phyloP scores from a whole-genome alignment of 2,329 filamentous ascomycete species.

The Chrysosporium keratinophilum region DNA sequence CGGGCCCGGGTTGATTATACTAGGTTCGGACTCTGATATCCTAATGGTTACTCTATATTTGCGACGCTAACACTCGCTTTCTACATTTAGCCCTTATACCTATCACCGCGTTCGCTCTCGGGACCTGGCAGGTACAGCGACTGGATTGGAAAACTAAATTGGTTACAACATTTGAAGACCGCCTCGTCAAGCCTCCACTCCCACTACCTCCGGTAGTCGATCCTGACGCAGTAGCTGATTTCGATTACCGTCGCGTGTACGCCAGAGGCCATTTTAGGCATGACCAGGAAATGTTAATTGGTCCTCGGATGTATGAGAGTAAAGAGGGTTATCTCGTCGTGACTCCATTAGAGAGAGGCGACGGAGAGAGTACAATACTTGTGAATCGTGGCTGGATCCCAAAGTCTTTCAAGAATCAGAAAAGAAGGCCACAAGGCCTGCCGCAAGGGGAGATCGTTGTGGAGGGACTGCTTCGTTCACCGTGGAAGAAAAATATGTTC shows the following conservation, averaged over 20 bases:
- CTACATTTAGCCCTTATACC: slow-evolving; percentile 60
- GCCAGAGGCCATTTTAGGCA: slow-evolving; percentile 67
- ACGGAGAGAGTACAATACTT: slow-evolving; percentile 57
- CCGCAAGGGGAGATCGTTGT: slow-evolving; percentile 63
- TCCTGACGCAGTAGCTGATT: slow-evolving; percentile 68
- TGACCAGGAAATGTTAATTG: slow-evolving; percentile 92
- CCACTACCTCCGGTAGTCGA: slow-evolving; percentile 78
- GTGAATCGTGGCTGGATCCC: slow-evolving; percentile 89
- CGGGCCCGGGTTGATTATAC: slow-evolving; percentile 67
- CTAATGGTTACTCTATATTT: not conserved
- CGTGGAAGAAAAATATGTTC: slow-evolving; percentile 97
- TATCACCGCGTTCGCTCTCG: slow-evolving; percentile 77
- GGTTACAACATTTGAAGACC: slow-evolving; percentile 84
- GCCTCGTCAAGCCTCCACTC: slow-evolving; percentile 71
- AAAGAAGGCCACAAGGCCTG: slow-evolving; percentile 52
- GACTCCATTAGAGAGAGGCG: slow-evolving; percentile 70
- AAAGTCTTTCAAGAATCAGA: slow-evolving; percentile 59
- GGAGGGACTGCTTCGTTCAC: slow-evolving; percentile 74
- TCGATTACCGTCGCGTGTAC: slow-evolving; percentile 79
- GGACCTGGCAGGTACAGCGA: slow-evolving; percentile 90
- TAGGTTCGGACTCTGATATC: slow-evolving; percentile 44
- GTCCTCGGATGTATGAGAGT: slow-evolving; percentile 78
- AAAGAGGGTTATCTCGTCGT: slow-evolving; percentile 85
- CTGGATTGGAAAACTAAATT: slow-evolving; percentile 90
- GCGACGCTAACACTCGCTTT: not conserved